These are phyloP conservation scores for Sporisorium reilianum DNA, from an alignment of 1,284 basidiomycete genomes.

Conservation along the genomic window DNA sequence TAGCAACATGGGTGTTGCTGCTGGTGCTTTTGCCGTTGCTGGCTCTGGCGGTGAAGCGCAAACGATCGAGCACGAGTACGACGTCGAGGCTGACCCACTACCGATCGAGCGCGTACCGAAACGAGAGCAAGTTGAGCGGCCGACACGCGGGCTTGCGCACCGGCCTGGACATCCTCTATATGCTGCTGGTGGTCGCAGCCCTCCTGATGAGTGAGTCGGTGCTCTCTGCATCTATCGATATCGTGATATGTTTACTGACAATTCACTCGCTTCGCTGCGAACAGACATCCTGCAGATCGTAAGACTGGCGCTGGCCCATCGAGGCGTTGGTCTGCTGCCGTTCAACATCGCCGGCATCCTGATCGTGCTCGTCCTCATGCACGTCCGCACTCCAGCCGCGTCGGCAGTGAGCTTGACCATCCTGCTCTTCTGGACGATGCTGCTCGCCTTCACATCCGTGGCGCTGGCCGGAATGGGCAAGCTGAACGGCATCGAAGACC, in stretches of 20 bases:
- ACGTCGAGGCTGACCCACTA: slow-evolving; percentile 35
- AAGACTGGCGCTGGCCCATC: slow-evolving; percentile 53
- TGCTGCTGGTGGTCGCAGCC: slow-evolving; percentile 48
- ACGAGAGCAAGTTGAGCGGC: slow-evolving; percentile 19
- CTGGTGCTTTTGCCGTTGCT: slow-evolving; percentile 38
- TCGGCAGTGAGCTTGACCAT: slow-evolving; percentile 21
- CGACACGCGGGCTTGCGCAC: slow-evolving; percentile 14
- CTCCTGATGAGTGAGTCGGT: slow-evolving; percentile 53
- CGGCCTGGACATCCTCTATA: slow-evolving; percentile 36
- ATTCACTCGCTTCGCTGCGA: not conserved
- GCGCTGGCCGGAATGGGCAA: slow-evolving; percentile 34
- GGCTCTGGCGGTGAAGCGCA: slow-evolving; percentile 9
- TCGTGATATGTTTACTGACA: not conserved
- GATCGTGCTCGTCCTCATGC: slow-evolving; percentile 50
- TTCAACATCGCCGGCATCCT: slow-evolving; percentile 54
- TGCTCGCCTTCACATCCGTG: slow-evolving; percentile 46
- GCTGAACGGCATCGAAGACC: slow-evolving; percentile 40
- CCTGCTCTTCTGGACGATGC: slow-evolving; percentile 46
- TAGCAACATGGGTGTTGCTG: slow-evolving; percentile 52
- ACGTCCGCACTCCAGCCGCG: slow-evolving; percentile 13
- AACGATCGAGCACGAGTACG: slow-evolving; percentile 4
- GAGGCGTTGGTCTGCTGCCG: slow-evolving; percentile 51
- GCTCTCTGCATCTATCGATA: not conserved
- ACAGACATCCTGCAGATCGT: slow-evolving; percentile 58
- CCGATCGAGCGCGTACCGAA: slow-evolving; percentile 16